These are phyloP conservation scores for Jatropha multifida DNA, from an alignment of 441 rosid species.

Conservation along the genomic window DNA sequence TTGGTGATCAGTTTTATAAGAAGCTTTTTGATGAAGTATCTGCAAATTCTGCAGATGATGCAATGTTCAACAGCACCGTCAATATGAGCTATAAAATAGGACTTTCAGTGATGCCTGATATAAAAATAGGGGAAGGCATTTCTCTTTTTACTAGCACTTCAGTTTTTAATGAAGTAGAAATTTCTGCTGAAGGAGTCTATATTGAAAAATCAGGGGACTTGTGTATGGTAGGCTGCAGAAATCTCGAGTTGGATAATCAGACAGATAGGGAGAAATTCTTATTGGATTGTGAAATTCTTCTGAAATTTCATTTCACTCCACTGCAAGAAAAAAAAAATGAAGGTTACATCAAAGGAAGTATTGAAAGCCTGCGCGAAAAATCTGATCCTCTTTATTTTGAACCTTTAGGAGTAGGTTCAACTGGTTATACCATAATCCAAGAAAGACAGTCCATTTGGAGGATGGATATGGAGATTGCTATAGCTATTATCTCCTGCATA, in stretches of 20 bases:
- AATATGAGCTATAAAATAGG: slow-evolving; percentile 38
- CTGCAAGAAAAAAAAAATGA: slow-evolving; percentile 13
- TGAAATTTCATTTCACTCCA: slow-evolving; percentile 35
- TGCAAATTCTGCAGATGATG: neutral
- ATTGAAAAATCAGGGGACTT: slow-evolving; percentile 32
- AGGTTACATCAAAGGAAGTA: slow-evolving; percentile 34
- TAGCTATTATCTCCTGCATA: neutral
- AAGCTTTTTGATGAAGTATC: neutral
- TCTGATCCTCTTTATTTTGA: slow-evolving; percentile 38
- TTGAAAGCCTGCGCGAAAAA: slow-evolving; percentile 28
- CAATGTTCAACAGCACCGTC: slow-evolving; percentile 2
- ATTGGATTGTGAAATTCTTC: slow-evolving; percentile 36
- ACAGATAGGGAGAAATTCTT: neutral
- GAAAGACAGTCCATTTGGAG: neutral
- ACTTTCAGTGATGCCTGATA: neutral
- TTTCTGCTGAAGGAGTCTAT: slow-evolving; percentile 46
- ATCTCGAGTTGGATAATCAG: slow-evolving; percentile 1
- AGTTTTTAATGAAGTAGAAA: slow-evolving; percentile 13
- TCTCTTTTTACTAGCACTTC: neutral
- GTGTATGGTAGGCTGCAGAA: slow-evolving; percentile 47
- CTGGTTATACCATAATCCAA: neutral
- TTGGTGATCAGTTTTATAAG: slow-evolving; percentile 20
- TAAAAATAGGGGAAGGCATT: neutral
- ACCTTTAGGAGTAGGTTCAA: slow-evolving; percentile 17
- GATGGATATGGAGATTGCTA: slow-evolving; percentile 9